Base-by-base conservation (phyloP, 495 filamentous ascomycete species). In the Aspergillus funiculosus region DNA sequence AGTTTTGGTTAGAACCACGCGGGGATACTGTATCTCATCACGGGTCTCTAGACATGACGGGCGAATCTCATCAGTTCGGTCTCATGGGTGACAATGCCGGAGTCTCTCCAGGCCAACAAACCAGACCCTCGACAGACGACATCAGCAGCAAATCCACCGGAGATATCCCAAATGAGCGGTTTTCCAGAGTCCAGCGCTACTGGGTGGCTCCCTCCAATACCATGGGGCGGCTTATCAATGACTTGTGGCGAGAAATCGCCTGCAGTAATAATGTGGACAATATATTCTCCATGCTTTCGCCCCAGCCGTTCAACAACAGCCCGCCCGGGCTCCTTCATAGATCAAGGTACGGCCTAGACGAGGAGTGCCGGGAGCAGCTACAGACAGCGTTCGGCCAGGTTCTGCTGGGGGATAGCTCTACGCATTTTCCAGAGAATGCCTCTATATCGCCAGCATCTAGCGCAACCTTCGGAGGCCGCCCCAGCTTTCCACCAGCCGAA, bases 401-500 rank as follows among this genome's bases (percentile, higher is more conserved):
- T 1, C 51, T 46, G 10, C 21, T 41, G 11, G 11, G 37, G 2
- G 51, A 56, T 40, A 46, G 54, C 0, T 50, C 62, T 5, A 41
- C 56, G 29, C 61, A 64, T 17, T 60, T 57, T 2, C 51, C 57
- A 22, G 49, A 47, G 15, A 58, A 61, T 39, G 51, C 48, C 10
- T 45, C 46, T 27, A 31, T 58, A 14, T 61, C 64, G 17, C 60
- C 62, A 1, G 46, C 59, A 14, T 53, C 56, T 9, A 55, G 35
- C 24, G 56, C 56, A 22, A 37, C 53, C 11, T 50, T 53, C 6
- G 60, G 48, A 36, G 43, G 53, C 34, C 51, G 62, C 8, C 47
- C 63, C 8, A 61, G 52, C 15, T 77, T 76, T 27, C 74, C 74
- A 37, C 71, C 72, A 5, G 67, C 71, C 6, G 73, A 76, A 45